Base-by-base conservation (phyloP, 1,139 yeast genomes). In the Sugiyamaella sp. region DNA sequence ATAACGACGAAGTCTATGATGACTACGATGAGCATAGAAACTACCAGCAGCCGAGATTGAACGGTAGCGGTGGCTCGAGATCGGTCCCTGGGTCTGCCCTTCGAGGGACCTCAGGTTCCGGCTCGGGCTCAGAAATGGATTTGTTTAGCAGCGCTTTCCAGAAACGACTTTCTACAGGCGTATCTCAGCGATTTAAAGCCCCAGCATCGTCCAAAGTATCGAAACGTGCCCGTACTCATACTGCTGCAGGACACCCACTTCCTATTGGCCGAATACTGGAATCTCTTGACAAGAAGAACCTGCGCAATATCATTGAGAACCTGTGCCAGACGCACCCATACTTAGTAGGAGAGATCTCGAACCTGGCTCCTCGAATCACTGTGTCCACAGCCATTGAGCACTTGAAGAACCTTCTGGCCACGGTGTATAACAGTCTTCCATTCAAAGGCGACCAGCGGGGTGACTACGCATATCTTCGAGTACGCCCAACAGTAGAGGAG, bases 381-480 rank as follows among this genome's bases (percentile, higher is more conserved):
- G 76, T 82, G 3, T 68, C 72, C 14, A 76, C 79, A 56, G 80
- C 88, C 4, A 68, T 85, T 25, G 73, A 71, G 10, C 74, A 81
- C 32, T 72, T 89, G 52, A 70, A 73, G 37, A 66, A 67, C 10
- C 82, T 85, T 62, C 72, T 79, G 49, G 73, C 76, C 14, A 63
- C 64, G 2, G 80, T 88, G 25, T 66, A 73, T 32, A 68, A 70
- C 19, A 78, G 79, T 56, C 71, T 89, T 59, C 96, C 96, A 1
- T 88, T 86, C 69, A 84, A 85, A 61, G 89, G 89, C 58, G 89
- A 86, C 62, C 74, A 77, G 19, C 76, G 79, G 49, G 82, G 87
- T 51, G 98, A 91, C 69, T 93, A 93, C 67, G 85, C 96, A n/a
- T 93, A 85, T 70, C 76, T 89, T 55, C 78, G 98, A 56, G 86